Conservation (phyloP, 2,329 filamentous ascomycete species). For the Curvularia hawaiiensis region DNA sequence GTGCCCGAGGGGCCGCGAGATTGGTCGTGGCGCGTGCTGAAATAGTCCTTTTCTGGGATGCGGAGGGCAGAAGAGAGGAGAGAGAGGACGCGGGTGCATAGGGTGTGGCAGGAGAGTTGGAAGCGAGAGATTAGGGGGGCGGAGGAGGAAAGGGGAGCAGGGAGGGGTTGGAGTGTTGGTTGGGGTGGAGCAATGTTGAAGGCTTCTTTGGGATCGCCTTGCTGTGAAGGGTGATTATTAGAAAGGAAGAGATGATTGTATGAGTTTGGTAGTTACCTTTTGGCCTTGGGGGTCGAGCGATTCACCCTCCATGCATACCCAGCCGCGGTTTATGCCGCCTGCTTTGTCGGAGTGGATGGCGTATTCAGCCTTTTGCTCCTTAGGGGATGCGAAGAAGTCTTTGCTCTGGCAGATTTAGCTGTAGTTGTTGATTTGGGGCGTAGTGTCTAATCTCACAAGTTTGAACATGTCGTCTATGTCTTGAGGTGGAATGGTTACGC, state of each 20-base stretch:
- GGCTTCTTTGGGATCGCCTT: slow-evolving; percentile 78
- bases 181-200: slow-evolving; percentile 89
- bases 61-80: slow-evolving; percentile 80
- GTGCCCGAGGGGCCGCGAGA: slow-evolving; percentile 57
- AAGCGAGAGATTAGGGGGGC: slow-evolving; percentile 70
- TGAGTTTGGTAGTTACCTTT: slow-evolving; percentile 57
- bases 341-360: slow-evolving; percentile 68
- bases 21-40: slow-evolving; percentile 65
- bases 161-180: slow-evolving; percentile 72
- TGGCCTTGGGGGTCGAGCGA: slow-evolving; percentile 85
- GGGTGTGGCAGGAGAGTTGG: slow-evolving; percentile 69
- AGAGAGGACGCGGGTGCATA: slow-evolving; percentile 74
- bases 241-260: background rate
- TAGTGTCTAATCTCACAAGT: slow-evolving; percentile 59
- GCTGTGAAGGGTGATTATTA: slow-evolving; percentile 51
- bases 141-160: slow-evolving; percentile 64
- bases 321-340: slow-evolving; percentile 76
- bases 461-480: slow-evolving; percentile 75
- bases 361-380: slow-evolving; percentile 74
- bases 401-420: slow-evolving; percentile 59
- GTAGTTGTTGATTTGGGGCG: background rate
- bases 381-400: slow-evolving; percentile 72
- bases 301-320: slow-evolving; percentile 86
- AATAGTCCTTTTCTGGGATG: slow-evolving; percentile 59
- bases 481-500: slow-evolving; percentile 67